A percentile compares a stretch with the other conserved stretches of the same genome.
Conservation (phyloP, 805 yeast genomes). For the Cyberlindnera saturnus region DNA sequence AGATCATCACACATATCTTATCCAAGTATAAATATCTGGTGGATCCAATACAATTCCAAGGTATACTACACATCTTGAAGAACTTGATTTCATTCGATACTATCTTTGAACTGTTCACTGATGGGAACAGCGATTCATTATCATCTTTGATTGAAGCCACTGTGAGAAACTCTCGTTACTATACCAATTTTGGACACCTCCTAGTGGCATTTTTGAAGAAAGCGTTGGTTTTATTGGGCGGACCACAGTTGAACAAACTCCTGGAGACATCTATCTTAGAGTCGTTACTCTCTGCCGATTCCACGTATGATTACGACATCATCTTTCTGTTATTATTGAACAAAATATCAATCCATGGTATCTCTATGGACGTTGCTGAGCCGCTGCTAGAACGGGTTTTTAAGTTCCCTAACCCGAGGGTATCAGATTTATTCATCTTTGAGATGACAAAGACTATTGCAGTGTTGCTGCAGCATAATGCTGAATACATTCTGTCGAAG, state of each 20-base stretch:
- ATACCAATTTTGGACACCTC: slow-evolving; percentile 16
- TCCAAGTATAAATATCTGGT: slow-evolving; percentile 14
- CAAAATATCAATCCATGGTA: slow-evolving; percentile 16
- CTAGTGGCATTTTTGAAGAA: slow-evolving; percentile 18
- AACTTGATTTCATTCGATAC: slow-evolving; percentile 11
- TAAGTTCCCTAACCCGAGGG: slow-evolving; percentile 7
- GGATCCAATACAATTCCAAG: slow-evolving; percentile 24
- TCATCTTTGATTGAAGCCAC: slow-evolving; percentile 17
- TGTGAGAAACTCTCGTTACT: slow-evolving; percentile 17
- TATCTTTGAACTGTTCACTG: slow-evolving; percentile 10
- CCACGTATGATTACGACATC: slow-evolving; percentile 11
- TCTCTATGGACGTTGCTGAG: slow-evolving; percentile 2
- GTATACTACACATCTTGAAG: slow-evolving; percentile 20
- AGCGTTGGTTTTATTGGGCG: slow-evolving; percentile 11
- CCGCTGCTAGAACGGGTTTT: slow-evolving; percentile 9
- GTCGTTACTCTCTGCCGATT: slow-evolving; percentile 5
- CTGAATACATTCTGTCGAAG: slow-evolving; percentile 7
- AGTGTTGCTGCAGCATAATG: slow-evolving; percentile 14
- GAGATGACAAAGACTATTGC: slow-evolving; percentile 24
- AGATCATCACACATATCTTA: slow-evolving; percentile 8
- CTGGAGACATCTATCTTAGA: slow-evolving; percentile 5
- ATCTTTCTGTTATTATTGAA: slow-evolving; percentile 13
- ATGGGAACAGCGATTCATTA: slow-evolving; percentile 2
- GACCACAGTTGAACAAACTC: slow-evolving; percentile 4
- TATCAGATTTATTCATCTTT: slow-evolving; percentile 18